Evolutionary conservation across 2,329 filamentous ascomycete genomes (phyloP), one percentile per base, ranked within the genome.

Genomic region (Zymoseptoria ardabiliae): DNA sequence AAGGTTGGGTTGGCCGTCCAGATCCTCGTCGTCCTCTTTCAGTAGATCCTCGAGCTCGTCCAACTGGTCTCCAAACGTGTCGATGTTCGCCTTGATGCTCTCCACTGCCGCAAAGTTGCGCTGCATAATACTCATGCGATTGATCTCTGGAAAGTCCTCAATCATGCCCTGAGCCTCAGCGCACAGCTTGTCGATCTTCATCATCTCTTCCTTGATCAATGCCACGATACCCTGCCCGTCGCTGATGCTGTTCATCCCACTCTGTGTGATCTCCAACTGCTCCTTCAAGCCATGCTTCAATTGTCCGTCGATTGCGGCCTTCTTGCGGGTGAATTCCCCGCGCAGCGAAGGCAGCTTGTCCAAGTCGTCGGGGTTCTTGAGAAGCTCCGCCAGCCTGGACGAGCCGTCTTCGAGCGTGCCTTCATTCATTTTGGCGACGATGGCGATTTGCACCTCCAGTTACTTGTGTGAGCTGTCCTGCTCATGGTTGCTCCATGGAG

Each of bases 141-240:
- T 94, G 80, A 96, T 94, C 71, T 91, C 90, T 41, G 89, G 88
- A 75, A 99, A 97, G 79, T 99, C 94, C 71, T 89, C 87, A 70
- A 99, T 96, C 85, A 97, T 97, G 73, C 90, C 91, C 79, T 97
- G 93, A 57, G 92, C 92, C 76, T 99, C 95, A 64, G 92, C 91
- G 78, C 94, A 99, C 65, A 99, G 84, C 77, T 90, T 91, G 79
- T 99, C 94, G 70, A 99, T 97, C 77, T 93, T 95, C 81, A 95
- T 91, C 85, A 99, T 94, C 78, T 99, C 94, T 66, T 97, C 93
- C 75, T 96, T 96, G 77, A 97, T 97, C 69, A 89, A 85, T 72
- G 90, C 88, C 41, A 99, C 90, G 62, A 90, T 90, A 74, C 92
- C 89, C 76, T 97, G 92, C 58, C 92, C 92, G 72, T 97, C 91